Base-by-base conservation (phyloP, 2,329 filamentous ascomycete species). In the Neoscytalidium dimidiatum region DNA sequence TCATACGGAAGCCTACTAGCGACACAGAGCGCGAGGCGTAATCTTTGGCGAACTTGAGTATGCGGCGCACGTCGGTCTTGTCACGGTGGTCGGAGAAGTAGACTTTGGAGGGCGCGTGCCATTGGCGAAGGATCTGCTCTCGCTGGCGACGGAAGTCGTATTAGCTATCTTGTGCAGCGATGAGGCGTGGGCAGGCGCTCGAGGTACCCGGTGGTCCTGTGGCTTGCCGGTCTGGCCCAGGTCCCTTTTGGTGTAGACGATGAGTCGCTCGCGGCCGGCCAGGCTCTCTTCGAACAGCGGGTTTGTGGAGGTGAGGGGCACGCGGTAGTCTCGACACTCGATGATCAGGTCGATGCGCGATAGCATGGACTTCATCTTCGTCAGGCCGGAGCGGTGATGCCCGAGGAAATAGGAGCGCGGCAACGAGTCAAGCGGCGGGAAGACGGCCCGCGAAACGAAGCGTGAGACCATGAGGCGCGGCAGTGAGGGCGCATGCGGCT, bases 391-490 rank as follows among this genome's bases (percentile, higher is more conserved):
- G 67, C 88, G 87, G 83, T 99, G 95, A 80, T 99, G 95, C 67
- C 95, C 95, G 52, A 98, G 85, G 81, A 92, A 99, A 81, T 98
- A 99, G 66, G 94, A 95, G 69, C 92, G 89, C 43, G 91, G 90
- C 67, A 98, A 89, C 61, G 89, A 90, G 63, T 84, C 81, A 72
- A 94, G 90, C 48, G 88, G 82, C 43, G 90, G 88, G 77, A 96
- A 98, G 62, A 81, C 79, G 69, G 82, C 77, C 71, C 94, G 92
- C 28, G 95, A 92, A 46, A 90, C 77, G 79, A 98, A 96, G 71
- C 77, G 74, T 69, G 76, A 74, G 66, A 71, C 70, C 72, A 74
- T 78, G 62, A 52, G 29, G 35, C 14, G 29, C 21, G 9, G 28
- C 19, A 11, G 28, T 31, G 31, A 19, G 31, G 17, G 29, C 48